Evolutionary conservation across 495 filamentous ascomycete genomes (phyloP).

Genomic region (Rostrohypoxylon terebratum): DNA sequence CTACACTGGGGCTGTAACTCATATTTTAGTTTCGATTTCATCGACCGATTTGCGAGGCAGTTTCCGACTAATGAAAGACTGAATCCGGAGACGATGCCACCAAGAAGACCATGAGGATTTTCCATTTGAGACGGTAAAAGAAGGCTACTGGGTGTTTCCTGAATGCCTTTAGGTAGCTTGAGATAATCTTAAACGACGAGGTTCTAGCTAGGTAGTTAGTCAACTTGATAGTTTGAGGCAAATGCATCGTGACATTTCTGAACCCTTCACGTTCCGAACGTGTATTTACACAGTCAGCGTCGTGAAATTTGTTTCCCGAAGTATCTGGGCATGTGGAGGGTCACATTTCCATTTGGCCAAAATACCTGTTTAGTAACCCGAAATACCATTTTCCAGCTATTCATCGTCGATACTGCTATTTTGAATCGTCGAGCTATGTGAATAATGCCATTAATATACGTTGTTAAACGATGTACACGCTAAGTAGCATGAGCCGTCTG

Average conservation of each 20-base stretch:
- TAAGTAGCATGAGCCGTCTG: not conserved
- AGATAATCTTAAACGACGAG: slow-evolving; percentile 14
- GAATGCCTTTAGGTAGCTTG: slow-evolving; percentile 27
- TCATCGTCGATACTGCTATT: not conserved
- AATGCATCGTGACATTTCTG: slow-evolving; percentile 5
- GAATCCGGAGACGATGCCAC: slow-evolving; percentile 28
- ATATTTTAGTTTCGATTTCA: slow-evolving; percentile 54
- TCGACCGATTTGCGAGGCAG: slow-evolving; percentile 31
- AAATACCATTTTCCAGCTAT: not conserved
- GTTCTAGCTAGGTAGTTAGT: slow-evolving; percentile 19
- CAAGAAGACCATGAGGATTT: slow-evolving; percentile 26
- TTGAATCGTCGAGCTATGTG: not conserved
- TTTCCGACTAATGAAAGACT: slow-evolving; percentile 21
- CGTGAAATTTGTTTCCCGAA: not conserved
- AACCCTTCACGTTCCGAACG: too few species aligned
- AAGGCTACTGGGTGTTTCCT: slow-evolving; percentile 19
- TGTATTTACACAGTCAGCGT: not conserved
- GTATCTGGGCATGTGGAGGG: not conserved
- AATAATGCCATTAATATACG: too few species aligned
- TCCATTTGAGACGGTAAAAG: slow-evolving; percentile 3
- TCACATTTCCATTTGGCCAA: not conserved
- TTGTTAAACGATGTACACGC: too few species aligned
- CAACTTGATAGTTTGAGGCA: slow-evolving; percentile 25
- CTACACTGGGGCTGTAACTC: slow-evolving; percentile 44
- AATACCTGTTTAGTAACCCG: not conserved